phyloP scores from a whole-genome alignment of 441 rosid genomes.

The Arabidopsis hybrid region DNA sequence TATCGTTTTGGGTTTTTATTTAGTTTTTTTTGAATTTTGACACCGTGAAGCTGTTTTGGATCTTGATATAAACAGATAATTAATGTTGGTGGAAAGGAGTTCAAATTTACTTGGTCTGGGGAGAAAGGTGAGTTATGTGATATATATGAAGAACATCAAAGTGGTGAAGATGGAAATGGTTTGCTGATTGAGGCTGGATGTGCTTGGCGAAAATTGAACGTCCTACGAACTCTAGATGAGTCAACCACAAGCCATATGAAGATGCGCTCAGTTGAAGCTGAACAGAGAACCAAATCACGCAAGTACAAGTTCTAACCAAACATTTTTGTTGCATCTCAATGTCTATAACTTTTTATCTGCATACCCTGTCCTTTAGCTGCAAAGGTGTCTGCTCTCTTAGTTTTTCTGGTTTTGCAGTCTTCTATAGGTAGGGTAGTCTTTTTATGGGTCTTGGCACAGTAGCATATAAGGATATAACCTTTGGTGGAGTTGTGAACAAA shows the following conservation, averaged over 20 bases:
- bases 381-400: conserved; percentile 33
- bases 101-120: conserved; percentile 92
- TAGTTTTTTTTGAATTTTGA: neutral
- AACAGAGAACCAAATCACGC: conserved; percentile 83
- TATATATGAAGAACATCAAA: conserved; percentile 85
- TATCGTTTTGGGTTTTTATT: neutral
- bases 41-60: conserved; percentile 34
- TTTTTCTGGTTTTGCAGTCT: conserved; percentile 29
- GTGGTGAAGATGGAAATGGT: conserved; percentile 88
- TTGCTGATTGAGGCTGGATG: conserved; percentile 92
- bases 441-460: conserved; percentile 18
- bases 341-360: neutral
- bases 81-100: conserved; percentile 94
- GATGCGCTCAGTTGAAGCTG: conserved; percentile 97
- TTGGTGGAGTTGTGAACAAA: conserved; percentile 32
- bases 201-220: conserved; percentile 95
- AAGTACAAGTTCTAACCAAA: conserved; percentile 61
- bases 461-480: conserved; percentile 9
- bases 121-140: conserved; percentile 90
- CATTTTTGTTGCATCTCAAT: conserved; percentile 35
- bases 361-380: conserved; percentile 31
- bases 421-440: conserved; percentile 35
- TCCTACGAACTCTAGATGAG: conserved; percentile 93
- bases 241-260: conserved; percentile 91
- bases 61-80: conserved; percentile 66